Percentiles rank a stretch among this genome's conserved stretches.
These are phyloP conservation scores for Chaetomium olivaceum DNA, from an alignment of 2,329 filamentous ascomycete genomes.

Conservation along the genomic window DNA sequence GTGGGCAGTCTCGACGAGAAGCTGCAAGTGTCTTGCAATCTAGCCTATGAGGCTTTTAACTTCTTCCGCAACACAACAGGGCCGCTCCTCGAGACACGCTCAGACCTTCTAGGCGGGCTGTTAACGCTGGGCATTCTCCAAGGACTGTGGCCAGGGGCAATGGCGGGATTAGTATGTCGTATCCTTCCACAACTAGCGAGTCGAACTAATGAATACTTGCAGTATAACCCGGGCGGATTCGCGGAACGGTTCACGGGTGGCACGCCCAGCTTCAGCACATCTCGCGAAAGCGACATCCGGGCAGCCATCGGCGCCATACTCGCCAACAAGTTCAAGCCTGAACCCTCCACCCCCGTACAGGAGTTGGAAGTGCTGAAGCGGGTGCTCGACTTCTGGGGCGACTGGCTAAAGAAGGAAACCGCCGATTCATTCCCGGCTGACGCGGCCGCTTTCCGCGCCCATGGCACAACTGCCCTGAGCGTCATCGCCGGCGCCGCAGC, in stretches of 20 bases:
- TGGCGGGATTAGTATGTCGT: conserved; percentile 34
- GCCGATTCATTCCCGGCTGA: conserved; percentile 12
- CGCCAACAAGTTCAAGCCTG: conserved; percentile 47
- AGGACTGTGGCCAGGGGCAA: conserved; percentile 35
- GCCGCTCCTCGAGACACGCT: not conserved
- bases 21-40: conserved; percentile 32
- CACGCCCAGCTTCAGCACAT: conserved; percentile 15
- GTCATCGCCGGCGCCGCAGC: conserved; percentile 37
- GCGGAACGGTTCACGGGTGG: conserved; percentile 31
- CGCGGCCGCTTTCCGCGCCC: conserved; percentile 20
- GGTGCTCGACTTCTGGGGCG: conserved; percentile 30
- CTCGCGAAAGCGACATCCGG: conserved; percentile 32
- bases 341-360: conserved; percentile 26
- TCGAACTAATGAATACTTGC: conserved; percentile 18
- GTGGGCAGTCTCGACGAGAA: conserved; percentile 34
- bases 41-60: conserved; percentile 33
- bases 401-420: conserved; percentile 25
- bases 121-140: conserved; percentile 36
- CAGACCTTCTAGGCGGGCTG: conserved; percentile 10
- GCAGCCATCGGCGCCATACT: conserved; percentile 44
- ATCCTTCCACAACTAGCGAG: no score
- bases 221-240: conserved; percentile 32
- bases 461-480: conserved; percentile 33
- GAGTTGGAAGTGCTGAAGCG: conserved; percentile 25
- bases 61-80: conserved; percentile 30